Conservation (phyloP, 164 flowering plant genomes). For the Platanus orientalis region DNA sequence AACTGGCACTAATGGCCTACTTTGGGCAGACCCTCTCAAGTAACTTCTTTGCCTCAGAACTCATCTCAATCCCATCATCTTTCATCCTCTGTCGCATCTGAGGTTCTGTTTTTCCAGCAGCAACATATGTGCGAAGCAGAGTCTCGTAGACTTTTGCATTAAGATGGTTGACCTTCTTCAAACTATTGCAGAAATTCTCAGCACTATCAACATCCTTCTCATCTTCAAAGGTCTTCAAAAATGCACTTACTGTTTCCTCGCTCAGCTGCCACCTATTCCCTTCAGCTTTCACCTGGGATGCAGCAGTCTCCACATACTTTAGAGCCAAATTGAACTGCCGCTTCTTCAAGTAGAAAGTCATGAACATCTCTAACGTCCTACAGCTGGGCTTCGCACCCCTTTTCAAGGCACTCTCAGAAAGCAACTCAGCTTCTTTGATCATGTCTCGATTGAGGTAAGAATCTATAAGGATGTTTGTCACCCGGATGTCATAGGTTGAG, state of each 20-base stretch:
- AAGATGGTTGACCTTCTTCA: slow-evolving; percentile 39
- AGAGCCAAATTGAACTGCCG: slow-evolving; percentile 35
- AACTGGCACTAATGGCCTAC: slow-evolving; percentile 2
- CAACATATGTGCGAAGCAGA: slow-evolving; percentile 43
- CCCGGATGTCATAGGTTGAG: slow-evolving; percentile 43
- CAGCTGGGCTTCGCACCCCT: slow-evolving; percentile 27
- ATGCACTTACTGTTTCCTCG: slow-evolving; percentile 23
- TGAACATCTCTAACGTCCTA: slow-evolving; percentile 38
- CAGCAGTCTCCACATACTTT: slow-evolving; percentile 33
- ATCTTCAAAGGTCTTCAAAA: slow-evolving; percentile 38
- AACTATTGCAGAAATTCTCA: slow-evolving; percentile 43
- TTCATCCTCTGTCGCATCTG: slow-evolving; percentile 42
- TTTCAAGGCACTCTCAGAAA: slow-evolving; percentile 29
- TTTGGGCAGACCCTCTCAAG: slow-evolving; percentile 38
- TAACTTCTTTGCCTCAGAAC: slow-evolving; percentile 36
- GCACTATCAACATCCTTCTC: slow-evolving; percentile 48
- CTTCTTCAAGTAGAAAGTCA: slow-evolving; percentile 37
- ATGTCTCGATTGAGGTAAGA: slow-evolving; percentile 40
- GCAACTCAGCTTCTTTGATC: slow-evolving; percentile 49
- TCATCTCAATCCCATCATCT: slow-evolving; percentile 42
- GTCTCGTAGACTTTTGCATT: slow-evolving; percentile 24
- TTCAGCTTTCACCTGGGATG: slow-evolving; percentile 19
- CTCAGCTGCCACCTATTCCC: slow-evolving; percentile 38
- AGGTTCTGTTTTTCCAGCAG: slow-evolving; percentile 42
- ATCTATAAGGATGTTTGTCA: slow-evolving; percentile 32